Evolutionary conservation across 768 basidiomycete species (phyloP), one percentile per base, ranked within the genome.

Genomic region (Russula virescens): DNA sequence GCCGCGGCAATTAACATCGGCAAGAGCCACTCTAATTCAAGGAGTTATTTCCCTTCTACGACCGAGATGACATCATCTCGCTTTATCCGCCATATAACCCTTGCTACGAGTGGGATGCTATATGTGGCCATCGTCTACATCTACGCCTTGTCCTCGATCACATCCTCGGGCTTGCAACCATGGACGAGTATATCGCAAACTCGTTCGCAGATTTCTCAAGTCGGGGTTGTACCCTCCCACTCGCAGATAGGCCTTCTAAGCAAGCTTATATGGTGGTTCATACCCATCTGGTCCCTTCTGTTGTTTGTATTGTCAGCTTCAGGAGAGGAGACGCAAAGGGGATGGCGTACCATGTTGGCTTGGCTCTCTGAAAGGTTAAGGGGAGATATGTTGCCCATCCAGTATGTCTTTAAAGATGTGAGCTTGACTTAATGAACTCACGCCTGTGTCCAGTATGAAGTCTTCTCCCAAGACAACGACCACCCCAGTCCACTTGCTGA

Each of bases 201-300:
- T 21, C 65, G 61, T 45, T 50, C 65, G 28, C 43, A 60, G 31
- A 25, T 66, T 56, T 48, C 46, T 34, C 38, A 46, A 14, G 40
- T 68, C 42, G 65, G 58, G 26, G 26, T 61, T 34, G 38, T 63
- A 9, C 26, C 56, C 8, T 45, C 57, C 7, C 38, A 50, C 13
- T 55, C 61, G 18, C 51, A 34, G 11, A 42, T 49, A n/a, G 35
- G 42, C 23, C 3, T 63, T 34, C 56, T 50, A 34, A 60, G 51
- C 21, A 40, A 68, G 52, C 58, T 68, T 19, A 48, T 66, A 19
- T 68, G 67, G 67, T 68, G 67, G 67, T 62, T 66, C 25, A 63
- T 66, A 26, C 67, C 67, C 3, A 18, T 63, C 13, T 68, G 61
- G 65, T 66, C 67, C 19, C 50, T 66, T 21, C 45, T 65, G 18